A percentile compares a stretch with the other conserved stretches of the same genome.
Evolutionary conservation across 2,329 filamentous ascomycete genomes (phyloP).

Genomic region (Aspergillus thermomutatus): DNA sequence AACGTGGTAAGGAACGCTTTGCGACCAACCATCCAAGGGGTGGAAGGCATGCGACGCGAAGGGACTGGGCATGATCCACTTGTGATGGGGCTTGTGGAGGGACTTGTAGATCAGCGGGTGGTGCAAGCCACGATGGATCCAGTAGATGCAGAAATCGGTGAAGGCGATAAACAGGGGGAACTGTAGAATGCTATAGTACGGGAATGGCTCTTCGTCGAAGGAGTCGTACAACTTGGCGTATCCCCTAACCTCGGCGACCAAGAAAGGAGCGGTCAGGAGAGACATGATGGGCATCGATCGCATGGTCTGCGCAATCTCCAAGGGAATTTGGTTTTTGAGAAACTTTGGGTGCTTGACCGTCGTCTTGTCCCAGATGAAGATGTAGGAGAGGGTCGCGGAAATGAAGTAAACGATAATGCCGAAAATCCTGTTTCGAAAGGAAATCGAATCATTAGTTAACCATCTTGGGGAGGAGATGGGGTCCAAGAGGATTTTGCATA

Average conservation of each 20-base stretch:
- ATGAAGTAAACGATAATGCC: conserved; percentile 81
- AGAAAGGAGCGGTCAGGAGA: conserved; percentile 73
- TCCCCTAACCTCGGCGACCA: conserved; percentile 78
- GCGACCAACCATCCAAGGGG: conserved; percentile 83
- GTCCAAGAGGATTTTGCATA: conserved; percentile 42
- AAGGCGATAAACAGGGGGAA: conserved; percentile 86
- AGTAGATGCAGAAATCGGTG: conserved; percentile 88
- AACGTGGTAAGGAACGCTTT: conserved; percentile 87
- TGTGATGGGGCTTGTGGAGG: conserved; percentile 96
- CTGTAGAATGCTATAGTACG: conserved; percentile 75
- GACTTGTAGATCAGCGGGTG: conserved; percentile 78
- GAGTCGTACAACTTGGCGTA: conserved; percentile 84
- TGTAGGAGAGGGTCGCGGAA: conserved; percentile 77
- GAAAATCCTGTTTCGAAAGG: conserved; percentile 63
- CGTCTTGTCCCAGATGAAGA: conserved; percentile 87
- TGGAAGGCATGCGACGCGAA: conserved; percentile 94
- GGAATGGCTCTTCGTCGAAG: conserved; percentile 69
- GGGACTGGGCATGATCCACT: conserved; percentile 98
- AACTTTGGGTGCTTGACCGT: conserved; percentile 90
- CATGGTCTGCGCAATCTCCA: conserved; percentile 81
- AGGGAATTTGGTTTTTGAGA: conserved; percentile 84
- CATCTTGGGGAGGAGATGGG: background rate
- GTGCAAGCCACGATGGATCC: conserved; percentile 83
- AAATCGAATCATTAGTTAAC: conserved; percentile 4
- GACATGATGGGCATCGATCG: conserved; percentile 77